phyloP scores from a whole-genome alignment of 2,329 filamentous ascomycete genomes.

The Colletotrichum limetticola region DNA sequence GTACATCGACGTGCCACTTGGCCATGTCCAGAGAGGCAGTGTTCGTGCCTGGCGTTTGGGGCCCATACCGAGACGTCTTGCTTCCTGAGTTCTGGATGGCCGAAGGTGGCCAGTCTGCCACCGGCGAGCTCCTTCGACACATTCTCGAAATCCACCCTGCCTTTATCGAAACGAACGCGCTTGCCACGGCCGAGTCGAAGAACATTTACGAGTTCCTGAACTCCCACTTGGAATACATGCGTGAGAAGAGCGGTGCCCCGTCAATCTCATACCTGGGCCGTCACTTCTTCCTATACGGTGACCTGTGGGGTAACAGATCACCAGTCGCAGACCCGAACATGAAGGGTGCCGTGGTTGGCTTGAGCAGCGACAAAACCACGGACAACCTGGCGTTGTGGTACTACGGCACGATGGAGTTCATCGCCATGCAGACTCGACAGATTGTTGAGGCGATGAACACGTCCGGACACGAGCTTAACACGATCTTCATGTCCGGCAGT shows the following conservation, averaged over 20 bases:
- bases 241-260: conserved; percentile 75
- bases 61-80: conserved; percentile 93
- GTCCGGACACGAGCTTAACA: conserved; percentile 85
- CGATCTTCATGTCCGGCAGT: conserved; percentile 98
- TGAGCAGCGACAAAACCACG: conserved; percentile 86
- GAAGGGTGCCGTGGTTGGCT: conserved; percentile 88
- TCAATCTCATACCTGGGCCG: conserved; percentile 86
- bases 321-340: conserved; percentile 93
- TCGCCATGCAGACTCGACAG: conserved; percentile 94
- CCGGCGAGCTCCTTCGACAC: conserved; percentile 92
- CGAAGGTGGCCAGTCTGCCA: conserved; percentile 96
- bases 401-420: conserved; percentile 97
- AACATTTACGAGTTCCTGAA: conserved; percentile 98
- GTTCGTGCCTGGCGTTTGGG: conserved; percentile 97
- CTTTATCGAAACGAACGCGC: conserved; percentile 80
- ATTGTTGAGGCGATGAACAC: conserved; percentile 96
- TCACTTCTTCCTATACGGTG: conserved; percentile 98
- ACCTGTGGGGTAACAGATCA: conserved; percentile 95
- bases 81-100: conserved; percentile 96
- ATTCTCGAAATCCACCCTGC: conserved; percentile 95
- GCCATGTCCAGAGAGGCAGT: conserved; percentile 94
- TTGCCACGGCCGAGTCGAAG: conserved; percentile 83
- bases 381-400: conserved; percentile 92
- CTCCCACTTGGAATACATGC: conserved; percentile 82
- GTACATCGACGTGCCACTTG: conserved; percentile 96